phyloP scores from a whole-genome alignment of 768 basidiomycete genomes.

The Lentinus tigrinus region DNA sequence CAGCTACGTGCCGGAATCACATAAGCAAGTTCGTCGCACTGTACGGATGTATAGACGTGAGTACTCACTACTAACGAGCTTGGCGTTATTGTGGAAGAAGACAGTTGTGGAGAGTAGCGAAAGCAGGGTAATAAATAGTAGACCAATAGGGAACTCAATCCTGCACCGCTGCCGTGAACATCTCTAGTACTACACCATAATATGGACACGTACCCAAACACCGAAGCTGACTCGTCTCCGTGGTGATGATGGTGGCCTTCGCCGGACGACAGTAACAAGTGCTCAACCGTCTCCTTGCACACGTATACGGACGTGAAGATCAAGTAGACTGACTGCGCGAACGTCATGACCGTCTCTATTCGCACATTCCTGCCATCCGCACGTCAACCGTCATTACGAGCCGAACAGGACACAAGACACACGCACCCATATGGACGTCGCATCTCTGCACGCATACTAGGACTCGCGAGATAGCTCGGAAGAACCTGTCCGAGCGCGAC shows the following conservation, averaged over 20 bases:
- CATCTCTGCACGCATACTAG: conserved; percentile 29
- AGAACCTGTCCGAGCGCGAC: conserved; percentile 53
- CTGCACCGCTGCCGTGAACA: conserved; percentile 29
- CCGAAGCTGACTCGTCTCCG: conserved; percentile 47
- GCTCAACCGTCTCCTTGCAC: conserved; percentile 95
- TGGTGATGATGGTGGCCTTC: conserved; percentile 70
- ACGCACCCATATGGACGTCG: conserved; percentile 64
- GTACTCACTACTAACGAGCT: conserved; percentile 60
- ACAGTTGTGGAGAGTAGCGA: conserved; percentile 58
- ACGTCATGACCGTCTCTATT: conserved; percentile 69
- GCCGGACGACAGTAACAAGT: conserved; percentile 74
- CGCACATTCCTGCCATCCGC: conserved; percentile 56
- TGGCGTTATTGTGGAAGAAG: conserved; percentile 61
- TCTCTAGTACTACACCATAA: conserved; percentile 27
- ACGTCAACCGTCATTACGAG: background rate
- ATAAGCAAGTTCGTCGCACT: background rate
- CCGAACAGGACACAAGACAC: conserved; percentile 28
- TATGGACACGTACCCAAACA: conserved; percentile 37
- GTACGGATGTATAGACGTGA: background rate
- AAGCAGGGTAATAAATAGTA: conserved; percentile 54
- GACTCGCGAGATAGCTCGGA: conserved; percentile 41
- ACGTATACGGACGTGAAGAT: conserved; percentile 95
- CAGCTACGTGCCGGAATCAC: conserved; percentile 37
- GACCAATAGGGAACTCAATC: conserved; percentile 65
- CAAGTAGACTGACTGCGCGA: conserved; percentile 90